These are phyloP conservation scores for Malania oleifera DNA, from an alignment of 164 flowering plant genomes.

Conservation along the genomic window DNA sequence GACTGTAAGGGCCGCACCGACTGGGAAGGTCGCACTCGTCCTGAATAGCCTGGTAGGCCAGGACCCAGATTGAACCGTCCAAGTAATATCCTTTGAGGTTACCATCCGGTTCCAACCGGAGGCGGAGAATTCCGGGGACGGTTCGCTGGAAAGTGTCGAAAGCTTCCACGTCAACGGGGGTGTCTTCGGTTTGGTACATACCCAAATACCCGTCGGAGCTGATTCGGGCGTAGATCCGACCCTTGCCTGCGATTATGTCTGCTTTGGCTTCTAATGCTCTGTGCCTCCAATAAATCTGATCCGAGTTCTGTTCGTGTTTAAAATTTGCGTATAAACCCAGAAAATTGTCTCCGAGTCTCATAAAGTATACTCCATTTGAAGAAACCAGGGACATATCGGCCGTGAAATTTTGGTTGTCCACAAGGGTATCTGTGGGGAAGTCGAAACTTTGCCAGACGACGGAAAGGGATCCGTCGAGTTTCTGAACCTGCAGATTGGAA, in stretches of 20 bases:
- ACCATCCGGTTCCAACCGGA: conserved; percentile 78
- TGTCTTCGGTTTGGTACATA: conserved; percentile 53
- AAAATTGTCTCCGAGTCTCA: conserved; percentile 53
- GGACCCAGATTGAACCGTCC: conserved; percentile 59
- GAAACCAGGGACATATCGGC: conserved; percentile 51
- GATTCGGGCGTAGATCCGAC: conserved; percentile 54
- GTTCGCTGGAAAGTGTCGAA: conserved; percentile 56
- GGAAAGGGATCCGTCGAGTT: conserved; percentile 1
- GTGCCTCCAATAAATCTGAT: conserved; percentile 60
- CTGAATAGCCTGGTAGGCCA: conserved; percentile 52
- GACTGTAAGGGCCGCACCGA: conserved; percentile 71
- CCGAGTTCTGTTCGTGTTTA: conserved; percentile 10
- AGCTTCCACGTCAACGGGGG: conserved; percentile 63
- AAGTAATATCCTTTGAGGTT: conserved; percentile 74
- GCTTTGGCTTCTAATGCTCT: conserved; percentile 69
- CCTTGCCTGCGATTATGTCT: conserved; percentile 35
- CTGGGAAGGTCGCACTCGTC: conserved; percentile 67
- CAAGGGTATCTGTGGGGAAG: conserved; percentile 63
- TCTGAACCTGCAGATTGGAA: conserved; percentile 53
- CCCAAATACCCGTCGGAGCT: conserved; percentile 71
- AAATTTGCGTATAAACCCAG: conserved; percentile 57
- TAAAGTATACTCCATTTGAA: conserved; percentile 47
- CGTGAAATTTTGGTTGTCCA: conserved; percentile 76
- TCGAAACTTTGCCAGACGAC: conserved; percentile 79
- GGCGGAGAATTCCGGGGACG: conserved; percentile 34